phyloP scores from a whole-genome alignment of 148 eudicot genomes.

The Beta vulgaris region DNA sequence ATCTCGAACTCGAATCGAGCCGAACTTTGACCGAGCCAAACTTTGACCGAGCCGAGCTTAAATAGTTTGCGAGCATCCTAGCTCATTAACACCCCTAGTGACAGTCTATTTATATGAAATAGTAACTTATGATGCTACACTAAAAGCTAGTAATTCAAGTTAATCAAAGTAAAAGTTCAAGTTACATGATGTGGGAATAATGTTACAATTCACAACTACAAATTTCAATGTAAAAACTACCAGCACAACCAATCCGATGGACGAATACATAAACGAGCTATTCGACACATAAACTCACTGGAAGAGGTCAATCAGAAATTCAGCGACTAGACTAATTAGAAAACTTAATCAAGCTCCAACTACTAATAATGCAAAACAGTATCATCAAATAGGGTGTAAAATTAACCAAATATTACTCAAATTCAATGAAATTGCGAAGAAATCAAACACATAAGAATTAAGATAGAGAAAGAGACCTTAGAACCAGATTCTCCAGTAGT shows the following conservation, averaged over 20 bases:
- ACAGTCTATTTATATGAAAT: too few relatives aligned
- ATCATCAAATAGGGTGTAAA: constrained; percentile 8
- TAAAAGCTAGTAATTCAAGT: background rate
- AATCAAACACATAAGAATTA: background rate
- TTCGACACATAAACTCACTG: background rate
- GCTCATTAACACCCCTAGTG: too few relatives aligned
- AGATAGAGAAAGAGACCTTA: constrained; percentile 8
- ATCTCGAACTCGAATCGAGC: too few relatives aligned
- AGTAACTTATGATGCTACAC: background rate
- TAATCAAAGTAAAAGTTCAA: background rate
- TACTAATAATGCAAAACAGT: background rate
- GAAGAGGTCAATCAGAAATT: too few relatives aligned
- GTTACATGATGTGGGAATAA: background rate
- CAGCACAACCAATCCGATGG: background rate
- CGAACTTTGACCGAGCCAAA: too few relatives aligned
- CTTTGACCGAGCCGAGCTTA: too few relatives aligned
- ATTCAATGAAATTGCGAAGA: background rate
- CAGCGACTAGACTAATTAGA: background rate
- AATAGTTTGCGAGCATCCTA: too few relatives aligned
- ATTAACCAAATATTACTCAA: background rate
- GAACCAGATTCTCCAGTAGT: constrained; percentile 16
- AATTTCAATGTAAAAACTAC: background rate
- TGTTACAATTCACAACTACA: background rate
- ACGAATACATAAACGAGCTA: background rate
- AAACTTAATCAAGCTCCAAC: background rate